Evolutionary conservation across 1,284 basidiomycete genomes (phyloP).

Genomic region (Apiotrichum laibachii): DNA sequence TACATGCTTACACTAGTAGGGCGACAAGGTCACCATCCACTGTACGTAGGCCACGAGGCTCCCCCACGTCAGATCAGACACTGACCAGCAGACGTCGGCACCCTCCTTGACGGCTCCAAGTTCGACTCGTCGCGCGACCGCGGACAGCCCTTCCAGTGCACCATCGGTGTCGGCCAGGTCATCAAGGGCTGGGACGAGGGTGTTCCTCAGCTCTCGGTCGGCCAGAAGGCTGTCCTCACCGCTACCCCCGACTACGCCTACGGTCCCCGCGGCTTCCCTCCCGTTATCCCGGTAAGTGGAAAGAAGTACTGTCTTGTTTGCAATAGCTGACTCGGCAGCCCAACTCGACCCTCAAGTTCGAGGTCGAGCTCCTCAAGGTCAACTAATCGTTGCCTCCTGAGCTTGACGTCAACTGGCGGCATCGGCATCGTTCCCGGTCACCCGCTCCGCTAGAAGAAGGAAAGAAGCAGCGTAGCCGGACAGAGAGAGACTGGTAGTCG

Average conservation of each 20-base stretch:
- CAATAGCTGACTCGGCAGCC: neutral
- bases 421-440: too few relatives aligned
- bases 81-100: constrained; percentile 47
- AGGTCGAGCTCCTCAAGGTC: constrained; percentile 57
- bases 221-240: constrained; percentile 69
- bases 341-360: constrained; percentile 56
- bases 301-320: too few relatives aligned
- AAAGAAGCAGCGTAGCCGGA: neutral
- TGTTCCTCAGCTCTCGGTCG: constrained; percentile 70
- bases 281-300: constrained; percentile 58
- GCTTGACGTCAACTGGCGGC: too few relatives aligned
- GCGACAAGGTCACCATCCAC: constrained; percentile 49
- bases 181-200: constrained; percentile 92
- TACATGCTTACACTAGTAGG: neutral
- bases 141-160: constrained; percentile 63
- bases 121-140: constrained; percentile 55
- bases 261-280: constrained; percentile 61
- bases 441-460: neutral
- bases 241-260: constrained; percentile 44
- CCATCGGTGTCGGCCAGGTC: constrained; percentile 72
- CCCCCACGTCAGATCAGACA: too few relatives aligned
- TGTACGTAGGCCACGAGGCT: constrained; percentile 39
- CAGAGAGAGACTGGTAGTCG: neutral
- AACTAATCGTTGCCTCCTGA: constrained; percentile 48
- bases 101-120: constrained; percentile 51